Base-by-base conservation (phyloP, 495 filamentous ascomycete genomes). In the Aspergillus indologenus region DNA sequence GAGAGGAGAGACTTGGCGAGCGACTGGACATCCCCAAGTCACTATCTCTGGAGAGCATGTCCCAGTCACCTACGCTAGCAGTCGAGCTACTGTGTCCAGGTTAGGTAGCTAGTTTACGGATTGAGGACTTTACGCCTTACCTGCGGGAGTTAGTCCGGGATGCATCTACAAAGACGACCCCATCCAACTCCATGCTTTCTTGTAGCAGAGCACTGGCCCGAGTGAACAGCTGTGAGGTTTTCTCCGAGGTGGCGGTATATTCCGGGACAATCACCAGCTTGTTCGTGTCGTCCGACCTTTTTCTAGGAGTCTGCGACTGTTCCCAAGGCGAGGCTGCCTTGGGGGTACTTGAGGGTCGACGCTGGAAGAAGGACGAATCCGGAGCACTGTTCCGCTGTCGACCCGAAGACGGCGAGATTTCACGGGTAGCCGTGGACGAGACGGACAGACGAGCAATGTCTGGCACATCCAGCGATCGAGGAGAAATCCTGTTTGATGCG, bases 141-240 rank as follows among this genome's bases (percentile, higher is more conserved):
- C 62, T 65, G 59, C 66, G 47, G 31, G 63, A 60, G 24, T 64
- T 65, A 15, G 29, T 55, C 12, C 60, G 58, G 0, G 64, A 59
- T 8, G 69, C 63, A 53, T 75, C 71, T 9, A 74, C 53, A 54
- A 76, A 75, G 24, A 71, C 23, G 1, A 72, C 73, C 15, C 73
- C 73, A 45, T 75, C 73, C 19, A 71, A 53, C 23, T 69, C 67
- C 52, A 73, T 66, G 0, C 62, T 64, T 8, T 65, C 62, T 20
- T 60, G 64, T n/a, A 76, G 64, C 20, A 76, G 49, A 21, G 59
- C 51, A 15, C 69, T 65, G 14, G 73, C 73, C 45, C 58, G 61
- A 15, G 66, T 60, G 50, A 72, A 71, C 8, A 72, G 55, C 21
- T 58, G 40, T 7, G 57, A 60, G 1, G 58, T 54, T 5, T 45